Evolutionary conservation across 805 yeast species (phyloP).

Genomic region (Geotrichum ghanense): DNA sequence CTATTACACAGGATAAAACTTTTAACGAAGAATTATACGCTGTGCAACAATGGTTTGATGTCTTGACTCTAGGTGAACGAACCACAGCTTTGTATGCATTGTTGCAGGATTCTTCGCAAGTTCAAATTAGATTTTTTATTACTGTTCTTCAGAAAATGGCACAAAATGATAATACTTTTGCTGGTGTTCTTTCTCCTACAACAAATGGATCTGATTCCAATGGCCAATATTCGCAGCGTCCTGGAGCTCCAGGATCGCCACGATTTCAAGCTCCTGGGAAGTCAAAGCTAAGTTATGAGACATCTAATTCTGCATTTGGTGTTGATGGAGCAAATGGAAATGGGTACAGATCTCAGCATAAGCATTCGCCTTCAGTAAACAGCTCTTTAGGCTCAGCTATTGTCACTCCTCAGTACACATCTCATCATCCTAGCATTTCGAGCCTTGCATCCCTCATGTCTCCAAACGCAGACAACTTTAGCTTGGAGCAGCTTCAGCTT

Average conservation of each 20-base stretch:
- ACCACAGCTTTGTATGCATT: slow-evolving; percentile 28
- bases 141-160: slow-evolving; percentile 24
- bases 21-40: slow-evolving; percentile 26
- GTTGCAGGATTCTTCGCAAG: slow-evolving; percentile 25
- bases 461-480: neutral
- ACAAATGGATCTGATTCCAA: slow-evolving; percentile 1
- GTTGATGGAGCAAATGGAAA: neutral
- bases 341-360: neutral
- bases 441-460: neutral
- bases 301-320: neutral
- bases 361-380: neutral
- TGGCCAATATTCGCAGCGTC: neutral
- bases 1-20: slow-evolving; percentile 19
- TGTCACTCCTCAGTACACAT: neutral
- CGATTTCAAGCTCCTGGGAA: neutral
- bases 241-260: neutral
- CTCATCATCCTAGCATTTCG: neutral
- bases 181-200: slow-evolving; percentile 16
- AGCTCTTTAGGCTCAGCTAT: neutral
- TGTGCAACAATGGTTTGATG: slow-evolving; percentile 31
- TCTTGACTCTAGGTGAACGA: slow-evolving; percentile 27
- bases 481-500: neutral
- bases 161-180: slow-evolving; percentile 15
- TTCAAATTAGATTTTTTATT: slow-evolving; percentile 24
- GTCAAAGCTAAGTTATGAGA: neutral